A percentile compares a stretch with the other conserved stretches of the same genome.
These are phyloP conservation scores for Pichia paraexigua DNA, from an alignment of 805 yeast genomes.

Conservation along the genomic window DNA sequence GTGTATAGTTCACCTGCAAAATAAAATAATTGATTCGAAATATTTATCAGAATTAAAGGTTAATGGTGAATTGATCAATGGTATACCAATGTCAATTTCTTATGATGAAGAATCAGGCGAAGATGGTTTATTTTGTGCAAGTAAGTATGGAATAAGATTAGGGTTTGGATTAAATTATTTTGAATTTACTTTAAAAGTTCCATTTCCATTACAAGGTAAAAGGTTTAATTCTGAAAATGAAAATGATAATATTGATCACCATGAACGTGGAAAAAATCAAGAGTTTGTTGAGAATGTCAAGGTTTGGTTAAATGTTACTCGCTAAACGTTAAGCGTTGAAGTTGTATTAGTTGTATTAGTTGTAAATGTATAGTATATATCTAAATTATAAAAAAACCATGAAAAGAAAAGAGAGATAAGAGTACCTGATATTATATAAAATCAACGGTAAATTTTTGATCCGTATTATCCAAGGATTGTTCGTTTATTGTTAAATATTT, in stretches of 20 bases:
- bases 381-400: not conserved
- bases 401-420: not conserved
- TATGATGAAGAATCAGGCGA: conserved; percentile 21
- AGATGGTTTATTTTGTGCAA: conserved; percentile 21
- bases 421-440: not conserved
- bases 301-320: conserved; percentile 35
- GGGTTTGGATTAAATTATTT: conserved; percentile 40
- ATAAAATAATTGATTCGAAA: conserved; percentile 30
- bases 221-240: not conserved
- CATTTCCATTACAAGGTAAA: conserved; percentile 14
- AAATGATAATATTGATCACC: conserved; percentile 1
- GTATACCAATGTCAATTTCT: conserved; percentile 34
- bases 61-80: conserved; percentile 38
- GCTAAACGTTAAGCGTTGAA: conserved; percentile 2
- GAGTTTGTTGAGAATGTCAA: conserved; percentile 26
- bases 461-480: not conserved
- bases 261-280: conserved; percentile 2
- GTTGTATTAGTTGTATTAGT: not conserved
- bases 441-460: not conserved
- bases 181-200: conserved; percentile 29
- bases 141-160: conserved; percentile 29
- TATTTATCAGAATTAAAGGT: conserved; percentile 33
- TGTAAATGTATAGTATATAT: not conserved
- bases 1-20: conserved; percentile 37
- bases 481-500: not conserved